Conservation (phyloP, 2,329 filamentous ascomycete species). For the Cladosporium sp. region DNA sequence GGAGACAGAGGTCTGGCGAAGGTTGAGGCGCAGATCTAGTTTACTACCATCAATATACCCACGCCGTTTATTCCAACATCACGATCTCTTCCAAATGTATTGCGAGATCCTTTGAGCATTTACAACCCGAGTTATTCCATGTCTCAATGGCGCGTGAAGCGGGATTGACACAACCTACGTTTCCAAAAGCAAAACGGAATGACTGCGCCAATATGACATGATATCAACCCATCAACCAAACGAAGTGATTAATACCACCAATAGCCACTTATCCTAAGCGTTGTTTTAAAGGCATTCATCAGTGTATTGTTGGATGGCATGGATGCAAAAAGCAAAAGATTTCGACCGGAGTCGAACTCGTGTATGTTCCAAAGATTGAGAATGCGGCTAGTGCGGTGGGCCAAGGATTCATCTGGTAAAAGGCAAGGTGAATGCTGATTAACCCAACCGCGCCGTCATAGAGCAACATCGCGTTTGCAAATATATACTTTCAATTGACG, state of each 20-base stretch:
- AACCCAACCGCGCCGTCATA: constrained; percentile 33
- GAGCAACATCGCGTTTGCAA: neutral
- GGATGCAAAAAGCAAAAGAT: neutral
- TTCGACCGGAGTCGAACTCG: constrained; percentile 12
- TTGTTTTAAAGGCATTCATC: no score
- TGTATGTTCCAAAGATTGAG: constrained; percentile 27
- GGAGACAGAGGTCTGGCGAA: constrained; percentile 26
- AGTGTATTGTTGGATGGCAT: neutral
- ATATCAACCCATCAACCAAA: no score
- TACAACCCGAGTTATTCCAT: no score
- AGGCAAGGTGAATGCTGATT: constrained; percentile 38
- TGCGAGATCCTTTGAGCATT: neutral
- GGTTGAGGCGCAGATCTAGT: neutral
- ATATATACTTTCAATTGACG: constrained; percentile 20
- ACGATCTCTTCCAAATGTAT: neutral
- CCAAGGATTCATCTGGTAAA: constrained; percentile 39
- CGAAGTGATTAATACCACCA: no score
- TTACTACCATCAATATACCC: neutral
- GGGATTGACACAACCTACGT: no score
- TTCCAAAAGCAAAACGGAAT: no score
- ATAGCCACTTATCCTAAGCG: no score
- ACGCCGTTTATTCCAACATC: neutral
- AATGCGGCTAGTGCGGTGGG: constrained; percentile 33
- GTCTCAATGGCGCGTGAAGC: no score
- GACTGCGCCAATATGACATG: no score